Base-by-base conservation (phyloP, 306 rosid genomes). In the Abrus pulchellus region DNA sequence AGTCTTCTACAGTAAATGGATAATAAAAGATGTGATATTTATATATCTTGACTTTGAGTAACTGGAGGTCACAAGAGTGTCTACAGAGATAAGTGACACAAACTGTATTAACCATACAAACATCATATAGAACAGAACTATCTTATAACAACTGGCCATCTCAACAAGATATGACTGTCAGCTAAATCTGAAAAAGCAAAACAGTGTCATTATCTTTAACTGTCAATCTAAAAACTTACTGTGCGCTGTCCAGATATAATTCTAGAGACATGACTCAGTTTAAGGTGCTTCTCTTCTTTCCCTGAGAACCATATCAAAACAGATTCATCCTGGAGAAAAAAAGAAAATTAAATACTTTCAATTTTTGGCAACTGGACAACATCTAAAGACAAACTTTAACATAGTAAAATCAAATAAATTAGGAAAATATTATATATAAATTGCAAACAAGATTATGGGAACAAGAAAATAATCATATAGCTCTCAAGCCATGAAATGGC, bases 201-300 rank as follows among this genome's bases (percentile, higher is more conserved):
- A 59, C 49, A 67, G 79, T 41, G 77, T 44, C 67, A 74, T 49
- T 49, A 68, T 78, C 59, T 69, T 68, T 55, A 34, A 77, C 60
- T 62, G 60, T 59, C 72, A 78, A 68, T 60, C 77, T 13, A 68
- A 75, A 77, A 83, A 83, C 93, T 86, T 88, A 95, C 99, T 48
- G 99, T 95, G 82, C 99, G 98, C 60, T 95, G 99, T 82, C 99
- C 99, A 49, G 99, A 93, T 64, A 93, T 95, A 76, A 95, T 95
- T 89, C 96, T 91, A 62, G 99, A 92, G 55, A 95, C 99, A 7
- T 92, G 94, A 75, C 93, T 93, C 68, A 95, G 91, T 82, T 92
- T 93, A 66, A 95, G 98, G 76, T 86, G 97, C 81, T 95, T 93
- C 91, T 95, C 98, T 87, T 95, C 99, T 84, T 89, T 93, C 82